A percentile compares a stretch with the other conserved stretches of the same genome.
phyloP scores from a whole-genome alignment of 352 stramenopile genomes.

The Globisporangium rhizosaccharum region DNA sequence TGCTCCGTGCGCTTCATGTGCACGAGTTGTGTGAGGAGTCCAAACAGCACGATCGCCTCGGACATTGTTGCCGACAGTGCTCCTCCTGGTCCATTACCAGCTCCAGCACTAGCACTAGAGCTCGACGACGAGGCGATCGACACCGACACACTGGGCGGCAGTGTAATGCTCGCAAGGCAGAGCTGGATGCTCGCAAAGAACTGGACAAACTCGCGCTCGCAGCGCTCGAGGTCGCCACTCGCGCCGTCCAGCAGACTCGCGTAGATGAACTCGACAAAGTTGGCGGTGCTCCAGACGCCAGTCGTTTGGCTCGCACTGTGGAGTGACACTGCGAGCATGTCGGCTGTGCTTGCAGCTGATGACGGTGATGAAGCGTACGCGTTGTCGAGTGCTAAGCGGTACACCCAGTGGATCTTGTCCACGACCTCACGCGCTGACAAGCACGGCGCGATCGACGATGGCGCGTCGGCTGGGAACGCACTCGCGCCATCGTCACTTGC shows the following conservation, averaged over 20 bases:
- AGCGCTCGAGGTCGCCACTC: constrained; percentile 13
- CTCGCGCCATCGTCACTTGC: constrained; percentile 4
- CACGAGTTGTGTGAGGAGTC: constrained; percentile 23
- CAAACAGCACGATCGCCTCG: constrained; percentile 23
- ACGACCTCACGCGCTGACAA: constrained; percentile 29
- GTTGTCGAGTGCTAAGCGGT: constrained; percentile 16
- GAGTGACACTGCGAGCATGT: constrained; percentile 7
- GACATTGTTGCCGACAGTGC: not conserved
- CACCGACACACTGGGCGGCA: constrained; percentile 3
- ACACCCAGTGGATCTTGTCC: constrained; percentile 29
- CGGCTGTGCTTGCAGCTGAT: not conserved
- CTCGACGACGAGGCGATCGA: constrained; percentile 1
- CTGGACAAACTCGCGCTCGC: constrained; percentile 28
- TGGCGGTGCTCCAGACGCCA: constrained; percentile 19
- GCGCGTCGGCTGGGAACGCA: constrained; percentile 13
- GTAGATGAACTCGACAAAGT: constrained; percentile 30
- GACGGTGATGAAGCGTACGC: constrained; percentile 3
- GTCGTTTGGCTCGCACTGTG: not conserved
- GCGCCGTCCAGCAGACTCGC: constrained; percentile 22
- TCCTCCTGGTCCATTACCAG: not conserved
- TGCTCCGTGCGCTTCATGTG: constrained; percentile 2
- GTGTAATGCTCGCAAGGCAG: constrained; percentile 4
- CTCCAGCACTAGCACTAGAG: not conserved
- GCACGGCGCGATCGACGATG: constrained; percentile 17
- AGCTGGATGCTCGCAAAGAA: constrained; percentile 41